Percentiles rank a stretch among this genome's conserved stretches.
Conservation (phyloP, 2,329 filamentous ascomycete species). For the Diaporthe batatas region DNA sequence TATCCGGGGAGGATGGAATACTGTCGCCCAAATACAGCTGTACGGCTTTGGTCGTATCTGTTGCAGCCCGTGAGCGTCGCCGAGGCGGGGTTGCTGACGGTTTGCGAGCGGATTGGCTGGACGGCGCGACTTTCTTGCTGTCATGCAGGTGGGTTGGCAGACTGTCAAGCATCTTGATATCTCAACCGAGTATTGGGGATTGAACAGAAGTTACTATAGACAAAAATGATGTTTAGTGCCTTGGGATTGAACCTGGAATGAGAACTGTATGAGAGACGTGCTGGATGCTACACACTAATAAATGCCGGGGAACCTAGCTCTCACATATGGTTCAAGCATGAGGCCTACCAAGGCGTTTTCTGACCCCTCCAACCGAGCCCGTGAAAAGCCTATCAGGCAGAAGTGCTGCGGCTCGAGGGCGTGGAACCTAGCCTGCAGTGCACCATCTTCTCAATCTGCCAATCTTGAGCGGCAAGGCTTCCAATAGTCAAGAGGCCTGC, state of each 20-base stretch:
- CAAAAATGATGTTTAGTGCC: neutral
- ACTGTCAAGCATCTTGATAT: neutral
- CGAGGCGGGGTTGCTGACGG: neutral
- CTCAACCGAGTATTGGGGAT: neutral
- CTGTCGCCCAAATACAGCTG: neutral
- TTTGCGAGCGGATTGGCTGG: neutral
- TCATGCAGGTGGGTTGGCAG: too few relatives aligned
- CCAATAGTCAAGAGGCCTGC: slow-evolving; percentile 9
- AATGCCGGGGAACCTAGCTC: neutral
- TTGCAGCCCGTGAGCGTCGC: neutral
- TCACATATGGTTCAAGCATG: neutral
- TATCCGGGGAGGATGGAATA: neutral
- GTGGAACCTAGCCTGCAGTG: neutral
- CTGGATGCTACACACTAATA: neutral
- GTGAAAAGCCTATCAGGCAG: slow-evolving; percentile 1
- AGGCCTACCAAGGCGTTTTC: neutral
- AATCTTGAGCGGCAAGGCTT: neutral
- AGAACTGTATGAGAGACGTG: neutral
- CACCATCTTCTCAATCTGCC: neutral
- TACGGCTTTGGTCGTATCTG: neutral
- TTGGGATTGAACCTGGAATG: neutral
- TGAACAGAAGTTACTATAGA: neutral
- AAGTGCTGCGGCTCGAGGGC: slow-evolving; percentile 3
- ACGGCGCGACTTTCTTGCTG: neutral
- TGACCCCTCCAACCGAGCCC: neutral